Evolutionary conservation across 352 stramenopile genomes (phyloP), one percentile per base, ranked within the genome.

Genomic region (Globisporangium yorkense): DNA sequence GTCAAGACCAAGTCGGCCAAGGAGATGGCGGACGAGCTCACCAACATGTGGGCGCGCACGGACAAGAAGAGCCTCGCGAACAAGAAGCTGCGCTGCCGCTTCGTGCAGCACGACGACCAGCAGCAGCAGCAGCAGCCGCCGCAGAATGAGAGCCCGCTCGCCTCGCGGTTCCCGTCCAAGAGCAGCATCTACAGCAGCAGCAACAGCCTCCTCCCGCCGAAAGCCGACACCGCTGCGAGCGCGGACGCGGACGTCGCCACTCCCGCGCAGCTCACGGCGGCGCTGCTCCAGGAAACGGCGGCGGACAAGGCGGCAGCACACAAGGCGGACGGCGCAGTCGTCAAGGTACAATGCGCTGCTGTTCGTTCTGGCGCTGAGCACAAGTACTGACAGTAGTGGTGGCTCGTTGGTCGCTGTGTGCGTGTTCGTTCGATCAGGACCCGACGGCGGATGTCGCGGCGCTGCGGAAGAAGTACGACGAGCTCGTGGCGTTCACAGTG

Each of bases 61-160:
- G 82, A 94, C 62, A 92, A 92, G 66, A 78, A 78, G 45, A 77
- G 73, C 51, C 63, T 94, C 20, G 76, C 78, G 46, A 96, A 96
- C 69, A 96, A 96, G 77, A 95, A 96, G 59, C 67, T 96, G 49
- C 84, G 86, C 56, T 96, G 86, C 61, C 84, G 82, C 24, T 96
- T 96, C 62, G 64, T 84, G 40, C 77, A 93, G 59, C 74, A 82
- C 40, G 65, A 71, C 4, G 66, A 77, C 2, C 20, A 56, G 31
- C 40, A 0, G 33, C 24, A 24, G 40, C 10, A 16, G 39, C 39
- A 37, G 50, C 49, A 51, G 45, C 37, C 9, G 20, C 54, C 61
- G 27, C 51, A 56, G 31, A n/a, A 27, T 24, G 56, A 65, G 24
- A 60, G 39, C 33, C 48, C 53, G 44, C 37, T 65, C 16, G 54